Conservation (phyloP, 2,329 filamentous ascomycete genomes). For the Akanthomyces dipterigenus region DNA sequence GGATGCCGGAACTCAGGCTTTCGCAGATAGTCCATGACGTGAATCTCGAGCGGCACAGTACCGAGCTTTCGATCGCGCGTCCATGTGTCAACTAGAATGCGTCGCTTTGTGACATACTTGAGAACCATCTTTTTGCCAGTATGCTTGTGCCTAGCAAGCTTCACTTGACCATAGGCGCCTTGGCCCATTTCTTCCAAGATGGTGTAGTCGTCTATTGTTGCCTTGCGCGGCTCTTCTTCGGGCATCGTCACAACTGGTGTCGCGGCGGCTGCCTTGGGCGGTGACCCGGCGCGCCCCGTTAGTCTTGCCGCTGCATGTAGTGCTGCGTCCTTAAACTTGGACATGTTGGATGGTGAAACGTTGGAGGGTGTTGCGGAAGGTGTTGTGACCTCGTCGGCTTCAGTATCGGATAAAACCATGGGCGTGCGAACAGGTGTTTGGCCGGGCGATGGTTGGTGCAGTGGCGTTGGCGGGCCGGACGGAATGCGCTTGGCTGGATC, state of each 20-base stretch:
- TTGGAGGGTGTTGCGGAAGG: slow-evolving; percentile 36
- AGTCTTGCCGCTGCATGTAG: slow-evolving; percentile 48
- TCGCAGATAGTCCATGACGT: slow-evolving; percentile 88
- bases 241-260: slow-evolving; percentile 24
- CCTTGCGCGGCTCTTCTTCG: slow-evolving; percentile 51
- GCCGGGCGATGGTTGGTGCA: slow-evolving; percentile 72
- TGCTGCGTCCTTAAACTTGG: slow-evolving; percentile 49
- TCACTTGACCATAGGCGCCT: slow-evolving; percentile 95
- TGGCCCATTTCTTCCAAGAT: slow-evolving; percentile 98
- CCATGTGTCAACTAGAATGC: slow-evolving; percentile 97
- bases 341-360: slow-evolving; percentile 45
- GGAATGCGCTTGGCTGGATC: slow-evolving; percentile 38
- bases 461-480: slow-evolving; percentile 63
- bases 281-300: slow-evolving; percentile 32
- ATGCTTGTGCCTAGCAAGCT: slow-evolving; percentile 81
- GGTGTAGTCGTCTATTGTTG: slow-evolving; percentile 80
- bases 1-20: slow-evolving; percentile 61
- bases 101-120: slow-evolving; percentile 95
- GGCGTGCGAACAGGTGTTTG: slow-evolving; percentile 56
- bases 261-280: slow-evolving; percentile 24
- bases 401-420: slow-evolving; percentile 47
- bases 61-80: slow-evolving; percentile 87
- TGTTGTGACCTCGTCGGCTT: slow-evolving; percentile 39
- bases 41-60: slow-evolving; percentile 93
- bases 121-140: slow-evolving; percentile 80